Evolutionary conservation across 1,284 basidiomycete genomes (phyloP), one percentile per base, ranked within the genome.

Genomic region (Mycena citricolor): DNA sequence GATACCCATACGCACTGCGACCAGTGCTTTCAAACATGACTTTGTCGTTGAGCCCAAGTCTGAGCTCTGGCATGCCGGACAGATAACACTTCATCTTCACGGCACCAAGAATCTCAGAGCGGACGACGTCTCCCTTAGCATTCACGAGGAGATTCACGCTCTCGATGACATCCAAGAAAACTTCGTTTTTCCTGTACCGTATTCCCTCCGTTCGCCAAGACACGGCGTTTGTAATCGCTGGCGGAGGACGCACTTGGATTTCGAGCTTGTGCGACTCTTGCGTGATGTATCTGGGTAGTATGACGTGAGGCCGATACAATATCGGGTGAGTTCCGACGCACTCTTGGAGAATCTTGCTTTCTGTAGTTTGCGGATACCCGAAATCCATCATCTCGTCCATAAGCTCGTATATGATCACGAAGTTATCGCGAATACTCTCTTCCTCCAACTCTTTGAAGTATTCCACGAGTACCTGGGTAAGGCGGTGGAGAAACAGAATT

Each of bases 381-480:
- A 97, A 99, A 72, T 99, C 95, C 94, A 99, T 98, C 93, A 99
- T 98, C 74, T 99, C 95, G 62, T 99, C 97, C 70, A 99, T 79
- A 39, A 99, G 80, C 64, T 97, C 94, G 64, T 94, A 97, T 42
- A 97, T 95, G 65, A 97, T 94, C 41, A 97, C 94, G 64, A 97
- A 97, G 67, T 99, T 99, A 69, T 99, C 97, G 13, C 95, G 79
- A 64, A 99, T 98, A 28, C 91, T 95, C 71, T 99, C 97, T 61
- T 99, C 97, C 66, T 99, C 97, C 14, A 99, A 81, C 65, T 98
- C 94, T 68, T 98, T 98, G 75, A 99, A 99, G 77, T 99, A 99
- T 63, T 98, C 97, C 42, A 95, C 81, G 40, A 99, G 77, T 6
- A 97, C 91, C 63, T 90, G 80, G 0, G 77, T 79, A 34, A 99